phyloP scores from a whole-genome alignment of 108 stramenopile species.

The Cyclotella atomus region DNA sequence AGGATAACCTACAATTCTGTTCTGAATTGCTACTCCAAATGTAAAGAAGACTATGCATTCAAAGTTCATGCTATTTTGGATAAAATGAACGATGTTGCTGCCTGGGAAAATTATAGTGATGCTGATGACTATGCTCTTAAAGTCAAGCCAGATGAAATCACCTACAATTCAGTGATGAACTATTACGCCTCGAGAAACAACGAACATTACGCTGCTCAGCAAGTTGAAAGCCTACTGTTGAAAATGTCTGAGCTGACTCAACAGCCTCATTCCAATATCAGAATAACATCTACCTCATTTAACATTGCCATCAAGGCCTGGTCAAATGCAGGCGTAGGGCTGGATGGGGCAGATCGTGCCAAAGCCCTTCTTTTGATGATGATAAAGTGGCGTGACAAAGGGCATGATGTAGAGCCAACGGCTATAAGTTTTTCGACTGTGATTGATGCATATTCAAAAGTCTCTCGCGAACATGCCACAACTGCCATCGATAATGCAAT shows the following conservation, averaged over 20 bases:
- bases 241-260: no score
- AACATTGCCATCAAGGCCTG: slow-evolving; percentile 54
- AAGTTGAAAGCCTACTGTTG: slow-evolving; percentile 39
- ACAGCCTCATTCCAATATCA: slow-evolving; percentile 23
- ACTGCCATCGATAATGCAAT: slow-evolving; percentile 23
- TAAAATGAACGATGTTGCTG: no score
- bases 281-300: slow-evolving; percentile 38
- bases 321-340: slow-evolving; percentile 40
- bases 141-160: no score
- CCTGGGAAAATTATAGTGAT: no score
- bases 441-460: slow-evolving; percentile 48
- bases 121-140: no score
- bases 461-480: not conserved
- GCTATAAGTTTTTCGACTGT: slow-evolving; percentile 38
- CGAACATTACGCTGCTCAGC: slow-evolving; percentile 24
- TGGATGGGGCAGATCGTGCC: slow-evolving; percentile 41
- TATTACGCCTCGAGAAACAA: slow-evolving; percentile 36
- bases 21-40: no score
- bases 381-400: slow-evolving; percentile 26
- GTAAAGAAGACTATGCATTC: no score
- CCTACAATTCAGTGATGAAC: slow-evolving; percentile 43
- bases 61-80: no score
- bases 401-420: slow-evolving; percentile 34
- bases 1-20: no score
- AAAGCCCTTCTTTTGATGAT: slow-evolving; percentile 37